Evolutionary conservation across 2,329 filamentous ascomycete genomes (phyloP).

Genomic region (Phialophora expanda): DNA sequence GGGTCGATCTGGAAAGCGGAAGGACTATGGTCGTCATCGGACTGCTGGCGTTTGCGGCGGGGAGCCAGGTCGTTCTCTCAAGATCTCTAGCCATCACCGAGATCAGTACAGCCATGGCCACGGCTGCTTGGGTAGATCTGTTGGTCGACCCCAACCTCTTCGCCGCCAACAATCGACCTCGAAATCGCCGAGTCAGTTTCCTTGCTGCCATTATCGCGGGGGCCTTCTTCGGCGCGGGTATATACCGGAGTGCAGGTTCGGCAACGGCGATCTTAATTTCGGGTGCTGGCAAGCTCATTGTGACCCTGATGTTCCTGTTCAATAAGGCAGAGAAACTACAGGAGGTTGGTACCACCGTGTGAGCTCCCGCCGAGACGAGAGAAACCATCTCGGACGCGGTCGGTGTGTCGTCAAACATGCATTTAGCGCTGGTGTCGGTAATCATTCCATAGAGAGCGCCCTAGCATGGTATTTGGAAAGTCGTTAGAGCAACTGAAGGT

Average conservation of each 20-base stretch:
- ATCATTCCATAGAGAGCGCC: background rate
- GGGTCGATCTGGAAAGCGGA: slow-evolving; percentile 45
- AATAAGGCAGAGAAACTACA: slow-evolving; percentile 24
- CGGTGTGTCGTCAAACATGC: background rate
- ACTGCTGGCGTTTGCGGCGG: slow-evolving; percentile 61
- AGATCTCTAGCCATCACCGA: slow-evolving; percentile 63
- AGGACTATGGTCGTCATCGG: slow-evolving; percentile 55
- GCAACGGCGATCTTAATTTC: slow-evolving; percentile 26
- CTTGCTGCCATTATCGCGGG: slow-evolving; percentile 56
- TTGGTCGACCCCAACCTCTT: slow-evolving; percentile 62
- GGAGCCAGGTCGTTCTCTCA: slow-evolving; percentile 64
- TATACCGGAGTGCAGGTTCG: slow-evolving; percentile 28
- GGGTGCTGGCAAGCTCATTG: slow-evolving; percentile 30
- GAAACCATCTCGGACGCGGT: background rate
- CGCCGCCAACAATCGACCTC: slow-evolving; percentile 53
- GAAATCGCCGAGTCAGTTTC: slow-evolving; percentile 59
- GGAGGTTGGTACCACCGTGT: slow-evolving; percentile 2
- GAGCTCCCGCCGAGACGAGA: background rate
- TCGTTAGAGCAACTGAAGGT: background rate
- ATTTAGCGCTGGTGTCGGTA: slow-evolving; percentile 7
- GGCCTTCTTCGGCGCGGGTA: slow-evolving; percentile 56
- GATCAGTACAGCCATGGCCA: slow-evolving; percentile 69
- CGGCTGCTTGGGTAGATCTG: slow-evolving; percentile 66
- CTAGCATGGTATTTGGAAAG: background rate
- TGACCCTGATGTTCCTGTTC: slow-evolving; percentile 32